These are phyloP conservation scores for Kregervanrija delftensis DNA, from an alignment of 805 yeast species.

Conservation along the genomic window DNA sequence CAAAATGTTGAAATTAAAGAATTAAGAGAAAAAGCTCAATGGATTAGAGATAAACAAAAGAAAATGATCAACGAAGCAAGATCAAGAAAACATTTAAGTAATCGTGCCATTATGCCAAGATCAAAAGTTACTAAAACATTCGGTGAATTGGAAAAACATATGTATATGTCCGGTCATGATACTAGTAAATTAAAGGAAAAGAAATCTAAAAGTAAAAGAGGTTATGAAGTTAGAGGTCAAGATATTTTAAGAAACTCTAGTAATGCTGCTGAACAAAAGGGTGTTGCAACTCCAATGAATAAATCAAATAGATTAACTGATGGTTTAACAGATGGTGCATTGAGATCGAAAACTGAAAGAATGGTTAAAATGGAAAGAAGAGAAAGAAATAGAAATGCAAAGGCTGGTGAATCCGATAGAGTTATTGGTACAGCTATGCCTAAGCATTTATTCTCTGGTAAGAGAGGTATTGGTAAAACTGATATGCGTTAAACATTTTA, in stretches of 20 bases:
- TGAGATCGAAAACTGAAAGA: conserved; percentile 80
- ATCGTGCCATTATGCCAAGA: conserved; percentile 83
- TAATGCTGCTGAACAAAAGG: conserved; percentile 11
- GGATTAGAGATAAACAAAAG: conserved; percentile 96
- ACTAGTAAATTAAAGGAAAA: conserved; percentile 52
- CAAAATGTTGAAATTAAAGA: conserved; percentile 56
- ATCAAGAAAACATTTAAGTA: conserved; percentile 78
- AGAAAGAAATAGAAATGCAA: conserved; percentile 85
- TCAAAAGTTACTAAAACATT: conserved; percentile 75
- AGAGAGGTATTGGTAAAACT: conserved; percentile 91
- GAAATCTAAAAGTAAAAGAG: conserved; percentile 14
- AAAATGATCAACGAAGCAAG: conserved; percentile 86
- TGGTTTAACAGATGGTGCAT: conserved; percentile 77
- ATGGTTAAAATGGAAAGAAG: conserved; percentile 85
- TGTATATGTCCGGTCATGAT: conserved; percentile 88
- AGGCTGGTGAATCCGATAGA: conserved; percentile 95
- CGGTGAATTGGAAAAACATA: conserved; percentile 78
- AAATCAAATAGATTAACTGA: conserved; percentile 80
- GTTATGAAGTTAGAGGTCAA: conserved; percentile 53
- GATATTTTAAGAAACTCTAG: conserved; percentile 55
- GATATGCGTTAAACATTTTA: conserved; percentile 55
- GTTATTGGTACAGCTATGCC: conserved; percentile 80
- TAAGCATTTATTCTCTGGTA: conserved; percentile 92
- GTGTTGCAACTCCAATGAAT: conserved; percentile 31
- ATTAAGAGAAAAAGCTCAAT: conserved; percentile 77